Evolutionary conservation across 2,329 filamentous ascomycete genomes (phyloP), one percentile per base, ranked within the genome.

Genomic region (Hypoxylon sp.): DNA sequence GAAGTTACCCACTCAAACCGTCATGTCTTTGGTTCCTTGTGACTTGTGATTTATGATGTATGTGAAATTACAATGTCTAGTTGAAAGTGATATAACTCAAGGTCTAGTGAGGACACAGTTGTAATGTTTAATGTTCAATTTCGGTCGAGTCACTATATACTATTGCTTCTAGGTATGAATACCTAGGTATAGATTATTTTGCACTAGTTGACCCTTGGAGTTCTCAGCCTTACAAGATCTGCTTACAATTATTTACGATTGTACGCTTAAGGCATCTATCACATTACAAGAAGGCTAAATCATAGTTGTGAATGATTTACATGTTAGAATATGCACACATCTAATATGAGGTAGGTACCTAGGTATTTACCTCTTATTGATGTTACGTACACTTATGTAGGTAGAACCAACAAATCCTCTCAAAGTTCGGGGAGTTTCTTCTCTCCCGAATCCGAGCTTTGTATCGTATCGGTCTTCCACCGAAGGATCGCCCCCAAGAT

Each of bases 1-100:
- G 87, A 89, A 86, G 85, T 87, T 89, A 89, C 87, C 87, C 86
- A 86, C 86, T 87, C 83, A 86, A 72, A 71, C 14, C 32, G 46
- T 34, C 14, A 6, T 32, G 30, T n/a, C 13, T 51, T 36, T 41
- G 17, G 19, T 32, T 21, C 17, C 49, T 60, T 41, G 34, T 63
- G 63, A 63, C 19, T 59, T 49, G 21, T 56, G 10, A 41, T 19
- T 21, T 51, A 46, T 43, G 14, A 10, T 7, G n/a, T 6, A 38
- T n/a, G 34, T 38, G 34, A 2, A 5, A 5, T 10, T 1, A 25
- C 25, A 25, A 25, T 25, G 25, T 25, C 4, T 25, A 25, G 25
- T 25, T 4, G 25, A 25, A 25, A 25, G 23, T 25, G 5, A 2
- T 10, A 10, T 5, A 10, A 34, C 32, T 34, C 32, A 10, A n/a